Base-by-base conservation (phyloP, 179 eudicot species). In the Silene vulgaris region DNA sequence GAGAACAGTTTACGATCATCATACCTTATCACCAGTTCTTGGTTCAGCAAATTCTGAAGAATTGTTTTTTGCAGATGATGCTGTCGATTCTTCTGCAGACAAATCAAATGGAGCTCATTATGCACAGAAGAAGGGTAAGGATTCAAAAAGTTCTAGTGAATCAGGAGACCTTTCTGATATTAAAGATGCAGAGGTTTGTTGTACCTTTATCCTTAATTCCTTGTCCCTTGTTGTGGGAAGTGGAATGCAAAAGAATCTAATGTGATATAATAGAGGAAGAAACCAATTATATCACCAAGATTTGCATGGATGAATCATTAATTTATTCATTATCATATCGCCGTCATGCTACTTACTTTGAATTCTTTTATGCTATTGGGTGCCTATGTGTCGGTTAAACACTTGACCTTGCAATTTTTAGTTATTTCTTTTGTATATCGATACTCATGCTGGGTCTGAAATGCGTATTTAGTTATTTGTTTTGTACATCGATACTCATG, bases 161-260 rank as follows among this genome's bases (percentile, higher is more conserved):
- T 78, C 79, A 30, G 84, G 75, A 65, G 67, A 75, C 70, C 84
- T 82, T 57, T 82, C 85, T 78, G 80, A 82, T 65, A 82, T 82
- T 61, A 81, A 76, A 50, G 85, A 82, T 72, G 63, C 77, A 60
- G 85, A 82, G 82, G 85, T 82, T 48, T 37, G 77, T 72, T 7
- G 52, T 72, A 61, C 71, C 48, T 20, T 57, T 0, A 69, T 35
- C 63, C 52, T 35, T 8, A 1, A 16, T 26, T 50, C 11, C 3
- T 14, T 50, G 29, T 40, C 56, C 48, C 50, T 35, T 74, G 5
- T 28, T 30, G 1, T 19, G 52, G 32, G 59, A 14, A 65, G 29
- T 5, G 8, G 29, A 63, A 23, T 61, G 16, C 45, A 9, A 26
- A 45, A 35, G 2, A 13, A 5, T 13, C 3, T 26, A 43, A 12